phyloP scores from a whole-genome alignment of 208 protist species.

The Hexamita inflata region DNA sequence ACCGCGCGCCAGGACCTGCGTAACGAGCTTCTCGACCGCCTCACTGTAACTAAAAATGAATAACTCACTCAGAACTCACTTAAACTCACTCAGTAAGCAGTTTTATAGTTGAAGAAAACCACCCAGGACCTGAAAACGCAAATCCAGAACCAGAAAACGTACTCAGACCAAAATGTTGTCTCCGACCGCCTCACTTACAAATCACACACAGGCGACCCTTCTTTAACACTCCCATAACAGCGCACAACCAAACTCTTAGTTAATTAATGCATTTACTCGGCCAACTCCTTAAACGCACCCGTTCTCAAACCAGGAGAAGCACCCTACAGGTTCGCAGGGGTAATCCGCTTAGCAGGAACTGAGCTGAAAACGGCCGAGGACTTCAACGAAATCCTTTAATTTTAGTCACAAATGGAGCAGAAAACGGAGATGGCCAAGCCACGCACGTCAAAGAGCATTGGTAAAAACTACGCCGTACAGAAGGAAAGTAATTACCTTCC shows the following conservation, averaged over 20 bases:
- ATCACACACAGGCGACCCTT: not conserved
- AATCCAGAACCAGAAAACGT: not conserved
- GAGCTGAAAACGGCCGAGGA: not conserved
- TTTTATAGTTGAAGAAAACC: not conserved
- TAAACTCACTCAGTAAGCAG: not conserved
- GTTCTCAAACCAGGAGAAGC: constrained; percentile 17
- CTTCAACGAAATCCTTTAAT: constrained; percentile 23
- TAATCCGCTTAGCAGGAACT: constrained; percentile 16
- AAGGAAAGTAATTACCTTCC: too few relatives aligned
- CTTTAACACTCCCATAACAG: not conserved
- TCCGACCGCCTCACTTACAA: not conserved
- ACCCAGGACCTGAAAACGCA: not conserved
- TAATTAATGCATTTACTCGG: not conserved
- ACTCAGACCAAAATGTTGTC: not conserved
- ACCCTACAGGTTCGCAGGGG: constrained; percentile 7
- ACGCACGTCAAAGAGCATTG: too few relatives aligned
- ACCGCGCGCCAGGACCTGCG: not conserved
- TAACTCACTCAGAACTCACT: not conserved
- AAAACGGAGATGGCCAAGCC: too few relatives aligned
- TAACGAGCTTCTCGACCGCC: not conserved
- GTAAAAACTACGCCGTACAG: too few relatives aligned
- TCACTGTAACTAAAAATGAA: not conserved
- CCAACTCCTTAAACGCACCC: constrained; percentile 10
- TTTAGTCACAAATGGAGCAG: not conserved
- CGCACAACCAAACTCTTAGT: not conserved